Evolutionary conservation across 139 green algal genomes (phyloP), one percentile per base, ranked within the genome.

Genomic region (Desmodesmus armatus): DNA sequence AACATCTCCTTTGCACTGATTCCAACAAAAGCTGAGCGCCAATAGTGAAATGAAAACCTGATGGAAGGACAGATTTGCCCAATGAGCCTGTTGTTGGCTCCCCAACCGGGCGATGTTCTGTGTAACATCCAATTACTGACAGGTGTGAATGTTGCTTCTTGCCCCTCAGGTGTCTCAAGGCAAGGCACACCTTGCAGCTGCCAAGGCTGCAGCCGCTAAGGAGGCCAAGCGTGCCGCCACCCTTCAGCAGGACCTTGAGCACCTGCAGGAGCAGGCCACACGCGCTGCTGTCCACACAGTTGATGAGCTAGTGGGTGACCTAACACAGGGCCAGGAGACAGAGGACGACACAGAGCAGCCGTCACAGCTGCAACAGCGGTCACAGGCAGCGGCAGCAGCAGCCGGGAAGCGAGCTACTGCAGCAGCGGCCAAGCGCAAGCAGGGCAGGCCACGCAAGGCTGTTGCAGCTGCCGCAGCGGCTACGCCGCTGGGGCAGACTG

Each of bases 191-290:
- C 29, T 27, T 53, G 76, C 76, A 72, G 76, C 37, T 67, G 35
- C 27, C 33, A 66, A 60, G 11, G 4, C 53, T 72, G 35, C 27
- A 72, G 47, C 49, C 37, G 5, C 21, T 63, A 41, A 39, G 65
- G 62, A 82, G 62, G 47, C 55, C 17, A 37, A 82, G 11, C 25
- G 39, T 23, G 76, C 76, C 31, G 76, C 76, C n/a, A 37, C 53
- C 2, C n/a, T 82, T 53, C 15, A 84, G 55, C 62, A 53, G 13
- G 43, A 84, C 11, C 60, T 84, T 17, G 62, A 84, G 31, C 58
- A 69, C 27, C 67, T 67, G 41, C 62, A 84, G 41, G 62, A 75
- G 31, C 58, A 63, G 25, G 40, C 62, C 5, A 76, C 63, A 6
- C 41, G 1, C 25, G 41, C n/a, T 37, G 78, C 78, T 71, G 43